phyloP scores from a whole-genome alignment of 768 basidiomycete genomes.

The Kwoniella dejecticola region DNA sequence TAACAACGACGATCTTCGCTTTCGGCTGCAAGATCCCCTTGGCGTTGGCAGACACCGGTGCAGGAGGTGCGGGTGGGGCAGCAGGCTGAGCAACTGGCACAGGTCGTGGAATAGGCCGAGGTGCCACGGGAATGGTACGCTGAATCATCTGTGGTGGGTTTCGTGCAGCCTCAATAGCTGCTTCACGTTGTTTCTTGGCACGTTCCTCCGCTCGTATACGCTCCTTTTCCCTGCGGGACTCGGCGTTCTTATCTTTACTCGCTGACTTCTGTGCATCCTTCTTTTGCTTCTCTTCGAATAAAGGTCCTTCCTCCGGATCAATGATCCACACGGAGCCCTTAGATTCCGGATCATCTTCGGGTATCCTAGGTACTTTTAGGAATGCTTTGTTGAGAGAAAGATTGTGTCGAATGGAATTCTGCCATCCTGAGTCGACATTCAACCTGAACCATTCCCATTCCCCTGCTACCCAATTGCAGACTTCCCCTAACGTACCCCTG shows the following conservation, averaged over 20 bases:
- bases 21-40: constrained; percentile 37
- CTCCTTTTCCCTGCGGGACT: constrained; percentile 36
- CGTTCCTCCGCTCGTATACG: constrained; percentile 37
- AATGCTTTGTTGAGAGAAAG: constrained; percentile 91
- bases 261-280: constrained; percentile 40
- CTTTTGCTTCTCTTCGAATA: constrained; percentile 54
- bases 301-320: constrained; percentile 63
- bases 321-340: constrained; percentile 95
- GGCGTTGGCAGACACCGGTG: constrained; percentile 23
- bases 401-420: constrained; percentile 94
- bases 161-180: constrained; percentile 19
- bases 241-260: constrained; percentile 43
- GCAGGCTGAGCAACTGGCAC: constrained; percentile 15
- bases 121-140: constrained; percentile 23
- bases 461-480: constrained; percentile 86
- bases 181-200: constrained; percentile 29
- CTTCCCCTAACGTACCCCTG: constrained; percentile 81
- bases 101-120: constrained; percentile 25
- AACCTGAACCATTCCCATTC: constrained; percentile 88
- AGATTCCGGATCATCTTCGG: constrained; percentile 66
- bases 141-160: constrained; percentile 14
- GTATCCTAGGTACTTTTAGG: constrained; percentile 80
- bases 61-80: constrained; percentile 18
- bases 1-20: constrained; percentile 42
- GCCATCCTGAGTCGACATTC: constrained; percentile 82